Base-by-base conservation (phyloP, 1,139 yeast species). In the Blastobotrys capitulatus region DNA sequence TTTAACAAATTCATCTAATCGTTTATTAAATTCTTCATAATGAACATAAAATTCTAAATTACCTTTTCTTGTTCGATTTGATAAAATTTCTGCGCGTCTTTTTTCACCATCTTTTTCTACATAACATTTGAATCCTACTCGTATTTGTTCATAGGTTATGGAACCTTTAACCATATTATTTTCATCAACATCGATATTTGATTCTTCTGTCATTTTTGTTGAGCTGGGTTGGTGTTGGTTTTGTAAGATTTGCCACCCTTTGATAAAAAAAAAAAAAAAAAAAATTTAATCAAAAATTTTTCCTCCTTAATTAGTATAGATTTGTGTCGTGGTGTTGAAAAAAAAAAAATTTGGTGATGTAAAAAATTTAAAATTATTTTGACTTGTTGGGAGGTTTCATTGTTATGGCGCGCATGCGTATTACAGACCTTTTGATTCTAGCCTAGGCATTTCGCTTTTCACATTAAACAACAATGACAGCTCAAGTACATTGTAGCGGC, bases 1-100 rank as follows among this genome's bases (percentile, higher is more conserved):
- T 15, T 77, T 73, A 6, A 92, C 80, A 97, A 97, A 92, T 66
- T 92, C 98, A 70, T 92, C 99, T 59, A 92, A 75, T 65, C 92
- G 83, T 65, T 92, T 92, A 71, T 92, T 92, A 72, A 84, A 92
- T 60, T 90, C 96, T 52, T 82, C 88, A 68, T 89, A 92, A 68
- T 92, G 99, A 26, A 92, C 97, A 66, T 94, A 92, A 66, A 83
- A 90, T 54, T 80, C 87, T 36, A 82, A 79, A 52, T 84, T 79
- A 6, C 92, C 89, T 64, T 88, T 85, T 60, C 87, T 80, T 13
- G 44, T 46, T 57, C 86, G 90, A 47, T 80, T 77, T 36, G 92
- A 90, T 46, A 94, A 72, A 39, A 92, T 80, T 64, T 92, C 98
- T 0, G 97, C 97, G 41, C 82, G 66, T 52, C 97, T 74, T 54